phyloP scores from a whole-genome alignment of 345 rosid genomes.

The Linum tenue region DNA sequence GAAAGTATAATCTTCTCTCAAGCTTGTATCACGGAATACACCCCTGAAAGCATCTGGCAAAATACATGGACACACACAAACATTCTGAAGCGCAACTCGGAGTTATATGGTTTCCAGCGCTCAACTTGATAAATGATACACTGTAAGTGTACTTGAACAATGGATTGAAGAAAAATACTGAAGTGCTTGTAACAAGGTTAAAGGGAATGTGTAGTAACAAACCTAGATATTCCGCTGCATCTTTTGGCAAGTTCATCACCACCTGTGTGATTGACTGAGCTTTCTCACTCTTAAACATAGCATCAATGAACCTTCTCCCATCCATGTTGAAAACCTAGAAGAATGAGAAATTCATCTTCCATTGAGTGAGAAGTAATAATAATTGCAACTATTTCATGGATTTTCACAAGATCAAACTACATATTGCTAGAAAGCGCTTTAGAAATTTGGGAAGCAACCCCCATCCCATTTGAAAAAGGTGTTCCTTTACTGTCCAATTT shows the following conservation, averaged over 20 bases:
- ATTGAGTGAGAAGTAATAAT: slow-evolving; percentile 8
- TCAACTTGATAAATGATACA: too few species aligned
- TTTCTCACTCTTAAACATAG: slow-evolving; percentile 64
- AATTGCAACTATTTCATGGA: background rate
- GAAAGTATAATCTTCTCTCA: slow-evolving; percentile 28
- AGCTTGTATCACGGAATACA: slow-evolving; percentile 38
- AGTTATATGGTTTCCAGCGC: too few species aligned
- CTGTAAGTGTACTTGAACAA: too few species aligned
- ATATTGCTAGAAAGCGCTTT: background rate
- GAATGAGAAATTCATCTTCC: slow-evolving; percentile 4
- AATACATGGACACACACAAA: background rate
- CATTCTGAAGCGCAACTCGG: too few species aligned
- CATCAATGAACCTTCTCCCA: slow-evolving; percentile 72
- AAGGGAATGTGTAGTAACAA: slow-evolving; percentile 1
- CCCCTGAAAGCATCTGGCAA: slow-evolving; percentile 69
- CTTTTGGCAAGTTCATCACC: slow-evolving; percentile 82
- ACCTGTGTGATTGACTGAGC: slow-evolving; percentile 61
- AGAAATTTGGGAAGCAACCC: too few species aligned
- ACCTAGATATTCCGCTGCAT: slow-evolving; percentile 79
- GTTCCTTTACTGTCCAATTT: too few species aligned
- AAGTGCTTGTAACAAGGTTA: background rate
- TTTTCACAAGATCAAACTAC: background rate
- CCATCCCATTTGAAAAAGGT: too few species aligned
- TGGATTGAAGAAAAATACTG: too few species aligned
- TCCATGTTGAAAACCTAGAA: slow-evolving; percentile 76